A percentile compares a stretch with the other conserved stretches of the same genome.
These are phyloP conservation scores for Erythrobasidium yunnanense DNA, from an alignment of 768 basidiomycete genomes.

Conservation along the genomic window DNA sequence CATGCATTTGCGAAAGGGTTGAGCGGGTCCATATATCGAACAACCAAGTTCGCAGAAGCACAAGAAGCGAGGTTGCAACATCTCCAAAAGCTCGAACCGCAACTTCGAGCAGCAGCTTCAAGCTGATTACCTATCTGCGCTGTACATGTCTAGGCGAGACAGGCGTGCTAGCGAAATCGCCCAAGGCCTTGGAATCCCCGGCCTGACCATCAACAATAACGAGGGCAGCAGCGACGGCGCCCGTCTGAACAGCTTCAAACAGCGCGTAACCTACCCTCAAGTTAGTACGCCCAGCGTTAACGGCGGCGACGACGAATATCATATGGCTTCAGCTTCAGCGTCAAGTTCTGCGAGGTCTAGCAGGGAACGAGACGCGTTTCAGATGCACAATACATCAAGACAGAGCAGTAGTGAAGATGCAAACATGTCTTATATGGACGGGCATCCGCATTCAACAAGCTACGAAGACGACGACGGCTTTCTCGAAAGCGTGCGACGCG, in stretches of 20 bases:
- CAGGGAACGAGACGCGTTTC: too few relatives aligned
- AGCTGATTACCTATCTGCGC: too few relatives aligned
- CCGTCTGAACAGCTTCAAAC: not conserved
- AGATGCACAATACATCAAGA: too few relatives aligned
- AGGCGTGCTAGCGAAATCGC: not conserved
- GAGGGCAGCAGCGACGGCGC: not conserved
- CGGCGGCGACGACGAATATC: not conserved
- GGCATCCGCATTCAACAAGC: too few relatives aligned
- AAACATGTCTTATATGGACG: too few relatives aligned
- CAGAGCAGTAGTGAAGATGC: too few relatives aligned
- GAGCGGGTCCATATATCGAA: constrained; percentile 18
- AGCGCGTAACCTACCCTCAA: not conserved
- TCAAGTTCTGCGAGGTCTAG: too few relatives aligned
- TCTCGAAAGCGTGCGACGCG: not conserved
- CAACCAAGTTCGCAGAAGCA: not conserved
- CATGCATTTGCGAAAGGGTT: constrained; percentile 25
- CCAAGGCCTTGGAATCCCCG: not conserved
- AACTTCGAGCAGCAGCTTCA: too few relatives aligned
- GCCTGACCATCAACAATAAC: not conserved
- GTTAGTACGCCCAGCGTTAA: constrained; percentile 4
- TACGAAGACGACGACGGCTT: not conserved
- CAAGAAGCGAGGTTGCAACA: too few relatives aligned
- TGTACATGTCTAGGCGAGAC: too few relatives aligned
- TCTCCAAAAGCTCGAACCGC: too few relatives aligned
- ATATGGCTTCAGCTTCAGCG: too few relatives aligned